phyloP scores from a whole-genome alignment of 2,329 filamentous ascomycete species.

The Microcyclospora pomicola region DNA sequence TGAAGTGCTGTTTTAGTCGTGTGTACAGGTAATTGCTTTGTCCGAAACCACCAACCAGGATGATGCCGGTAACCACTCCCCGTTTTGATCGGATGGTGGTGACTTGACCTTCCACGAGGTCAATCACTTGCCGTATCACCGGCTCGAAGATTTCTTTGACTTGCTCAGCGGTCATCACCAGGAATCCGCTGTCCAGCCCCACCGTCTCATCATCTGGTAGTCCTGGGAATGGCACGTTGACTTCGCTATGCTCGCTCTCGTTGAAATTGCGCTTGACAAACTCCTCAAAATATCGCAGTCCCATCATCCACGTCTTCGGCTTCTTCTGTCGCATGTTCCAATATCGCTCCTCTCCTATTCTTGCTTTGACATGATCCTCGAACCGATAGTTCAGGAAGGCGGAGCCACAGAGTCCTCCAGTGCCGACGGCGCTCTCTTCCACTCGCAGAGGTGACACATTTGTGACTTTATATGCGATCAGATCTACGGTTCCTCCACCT shows the following conservation, averaged over 20 bases:
- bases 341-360: conserved; percentile 52
- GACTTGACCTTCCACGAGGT: conserved; percentile 37
- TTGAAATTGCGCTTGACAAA: conserved; percentile 78
- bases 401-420: conserved; percentile 62
- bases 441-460: conserved; percentile 57
- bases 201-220: conserved; percentile 62
- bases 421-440: conserved; percentile 67
- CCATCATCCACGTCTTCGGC: conserved; percentile 60
- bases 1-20: conserved; percentile 55
- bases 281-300: conserved; percentile 66
- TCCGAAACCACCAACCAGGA: conserved; percentile 69
- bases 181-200: conserved; percentile 61
- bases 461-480: conserved; percentile 72
- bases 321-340: conserved; percentile 66
- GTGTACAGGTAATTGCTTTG: conserved; percentile 59
- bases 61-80: conserved; percentile 46
- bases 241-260: conserved; percentile 49
- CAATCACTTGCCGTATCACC: conserved; percentile 52
- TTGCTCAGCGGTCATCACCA: conserved; percentile 59
- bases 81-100: conserved; percentile 25
- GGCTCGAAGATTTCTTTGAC: conserved; percentile 51
- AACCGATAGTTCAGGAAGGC: conserved; percentile 71
- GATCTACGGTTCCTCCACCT: conserved; percentile 49
- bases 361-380: conserved; percentile 57
- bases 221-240: conserved; percentile 66